phyloP scores from a whole-genome alignment of 1,284 basidiomycete species.

The Marasmius oreades region DNA sequence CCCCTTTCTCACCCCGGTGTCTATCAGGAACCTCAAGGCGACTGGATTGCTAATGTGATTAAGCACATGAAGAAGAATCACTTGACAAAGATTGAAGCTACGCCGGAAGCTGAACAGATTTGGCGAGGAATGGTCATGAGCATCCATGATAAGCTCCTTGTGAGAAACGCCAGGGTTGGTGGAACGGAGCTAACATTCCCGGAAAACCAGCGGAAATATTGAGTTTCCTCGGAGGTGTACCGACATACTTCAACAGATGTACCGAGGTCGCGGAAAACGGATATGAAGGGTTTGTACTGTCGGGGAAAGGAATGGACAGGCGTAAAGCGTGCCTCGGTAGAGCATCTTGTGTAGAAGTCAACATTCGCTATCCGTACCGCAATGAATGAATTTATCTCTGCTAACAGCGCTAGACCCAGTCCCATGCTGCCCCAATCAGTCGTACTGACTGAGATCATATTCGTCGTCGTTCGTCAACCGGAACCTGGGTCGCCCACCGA shows the following conservation, averaged over 20 bases:
- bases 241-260: neutral
- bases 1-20: neutral
- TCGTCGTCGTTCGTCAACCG: too few species aligned
- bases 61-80: too few species aligned
- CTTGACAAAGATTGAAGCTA: too few species aligned
- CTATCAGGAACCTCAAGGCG: too few species aligned
- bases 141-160: neutral
- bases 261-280: neutral
- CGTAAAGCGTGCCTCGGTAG: neutral
- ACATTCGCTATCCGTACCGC: too few species aligned
- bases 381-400: too few species aligned
- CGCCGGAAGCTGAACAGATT: too few species aligned
- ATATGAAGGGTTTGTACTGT: constrained; percentile 4
- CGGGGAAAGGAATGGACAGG: neutral
- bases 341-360: neutral
- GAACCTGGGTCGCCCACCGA: too few species aligned
- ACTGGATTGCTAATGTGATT: too few species aligned
- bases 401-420: too few species aligned
- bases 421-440: too few species aligned
- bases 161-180: constrained; percentile 4
- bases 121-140: neutral
- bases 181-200: constrained; percentile 7
- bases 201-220: neutral
- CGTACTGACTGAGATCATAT: too few species aligned
- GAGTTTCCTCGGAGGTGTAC: neutral